A percentile compares a stretch with the other conserved stretches of the same genome.
Conservation (phyloP, 352 stramenopile genomes). For the Phytophthora chlamydospora region DNA sequence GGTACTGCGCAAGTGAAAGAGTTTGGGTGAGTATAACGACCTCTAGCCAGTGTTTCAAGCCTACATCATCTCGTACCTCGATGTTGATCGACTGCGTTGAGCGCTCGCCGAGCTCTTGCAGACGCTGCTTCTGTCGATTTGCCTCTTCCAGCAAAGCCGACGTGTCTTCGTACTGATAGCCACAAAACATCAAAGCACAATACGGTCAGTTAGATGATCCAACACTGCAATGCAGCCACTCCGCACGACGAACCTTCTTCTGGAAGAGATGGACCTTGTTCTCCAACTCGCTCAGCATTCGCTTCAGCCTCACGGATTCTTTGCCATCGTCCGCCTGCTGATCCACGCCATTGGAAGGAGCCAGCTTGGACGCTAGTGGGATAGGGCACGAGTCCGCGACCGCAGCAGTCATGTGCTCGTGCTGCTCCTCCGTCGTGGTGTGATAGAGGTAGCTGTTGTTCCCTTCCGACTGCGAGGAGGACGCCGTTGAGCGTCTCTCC, state of each 20-base stretch:
- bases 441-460: constrained; percentile 44
- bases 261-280: constrained; percentile 48
- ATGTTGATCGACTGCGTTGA: constrained; percentile 61
- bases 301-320: constrained; percentile 50
- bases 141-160: constrained; percentile 52
- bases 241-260: constrained; percentile 45
- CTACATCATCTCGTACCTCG: constrained; percentile 49
- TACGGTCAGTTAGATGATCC: constrained; percentile 1
- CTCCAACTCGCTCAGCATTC: constrained; percentile 52
- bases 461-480: constrained; percentile 44
- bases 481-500: constrained; percentile 45
- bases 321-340: constrained; percentile 42
- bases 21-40: no score
- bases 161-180: constrained; percentile 59
- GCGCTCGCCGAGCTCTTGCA: constrained; percentile 53
- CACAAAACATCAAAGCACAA: constrained; percentile 8
- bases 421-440: constrained; percentile 36
- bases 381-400: constrained; percentile 57
- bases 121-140: constrained; percentile 60
- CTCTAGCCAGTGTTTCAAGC: no score
- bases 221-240: neutral
- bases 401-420: constrained; percentile 45
- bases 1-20: constrained; percentile 51
- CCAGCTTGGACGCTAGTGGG: constrained; percentile 36
- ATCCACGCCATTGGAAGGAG: constrained; percentile 9